Evolutionary conservation across 1,284 basidiomycete genomes (phyloP), one percentile per base, ranked within the genome.

Genomic region (Omphalotus olearius): DNA sequence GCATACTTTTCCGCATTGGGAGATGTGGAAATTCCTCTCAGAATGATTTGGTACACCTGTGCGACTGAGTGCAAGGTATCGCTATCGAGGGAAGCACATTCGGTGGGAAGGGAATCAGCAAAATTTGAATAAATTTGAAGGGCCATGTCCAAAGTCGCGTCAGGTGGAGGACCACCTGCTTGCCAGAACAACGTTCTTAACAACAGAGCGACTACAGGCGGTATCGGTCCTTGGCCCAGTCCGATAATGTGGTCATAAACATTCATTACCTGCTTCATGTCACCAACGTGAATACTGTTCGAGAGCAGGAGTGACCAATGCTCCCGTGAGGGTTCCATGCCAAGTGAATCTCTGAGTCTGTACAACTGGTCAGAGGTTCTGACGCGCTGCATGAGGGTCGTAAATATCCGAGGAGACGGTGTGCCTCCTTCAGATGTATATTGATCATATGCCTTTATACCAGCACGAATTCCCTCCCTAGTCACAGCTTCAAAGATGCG

Each of bases 221-320:
- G 67, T 23, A 78, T 74, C 4, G 79, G 78, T 2, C 54, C 57
- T 18, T 82, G 62, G 13, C 75, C 76, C 10, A 66, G 62, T 9
- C 61, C 56, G 52, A 68, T 69, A 42, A 78, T 71, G 26, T 69
- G 62, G 16, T 71, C 58, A 61, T 84, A 87, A 13, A 82, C 65
- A 1, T 64, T 60, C 17, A 80, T 56, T 2, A 76, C 81, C n/a
- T 67, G 61, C 1, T 53, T 16, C n/a, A 69, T 46, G 46, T 72
- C 62, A 13, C 65, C 68, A 2, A 62, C 56, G 16, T 66, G 71
- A 20, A 75, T 59, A 45, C 66, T 68, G 54, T 83, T 82, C 35
- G 62, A 60, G 48, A 88, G 71, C 25, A 86, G 61, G 49, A 74
- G 64, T 4, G 75, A 71, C 73, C 81, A 86, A 28, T 77, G 74